Conservation (phyloP, 306 rosid genomes). For the Senna siamea region DNA sequence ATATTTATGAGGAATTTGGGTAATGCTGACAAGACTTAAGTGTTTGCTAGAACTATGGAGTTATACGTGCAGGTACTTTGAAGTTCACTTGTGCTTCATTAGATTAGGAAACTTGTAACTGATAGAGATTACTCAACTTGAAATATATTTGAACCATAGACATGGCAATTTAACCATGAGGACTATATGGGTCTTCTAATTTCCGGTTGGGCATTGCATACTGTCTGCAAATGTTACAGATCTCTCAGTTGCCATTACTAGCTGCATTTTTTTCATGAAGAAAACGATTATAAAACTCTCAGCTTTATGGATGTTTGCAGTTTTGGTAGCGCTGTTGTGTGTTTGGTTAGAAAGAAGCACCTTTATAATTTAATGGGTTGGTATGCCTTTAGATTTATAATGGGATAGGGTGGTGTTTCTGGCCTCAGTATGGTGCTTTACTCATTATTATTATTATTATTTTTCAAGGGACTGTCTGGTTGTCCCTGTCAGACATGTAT, state of each 20-base stretch:
- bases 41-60: background rate
- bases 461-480: background rate
- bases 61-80: background rate
- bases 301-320: background rate
- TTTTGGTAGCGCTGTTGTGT: background rate
- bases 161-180: background rate
- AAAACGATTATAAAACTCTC: background rate
- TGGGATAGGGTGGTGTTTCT: background rate
- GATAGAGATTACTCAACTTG: background rate
- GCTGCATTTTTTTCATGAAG: background rate
- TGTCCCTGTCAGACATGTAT: background rate
- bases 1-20: background rate
- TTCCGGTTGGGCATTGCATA: constrained; percentile 3
- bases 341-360: background rate
- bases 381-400: constrained; percentile 4
- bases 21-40: background rate
- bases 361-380: background rate
- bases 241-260: background rate
- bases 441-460: background rate
- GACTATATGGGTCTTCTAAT: background rate
- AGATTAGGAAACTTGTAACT: background rate
- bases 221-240: background rate
- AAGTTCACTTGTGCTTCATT: background rate
- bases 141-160: constrained; percentile 1
- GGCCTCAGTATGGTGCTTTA: background rate